Evolutionary conservation across 768 basidiomycete species (phyloP).

Genomic region (Gloeopeniophorella convolvens): DNA sequence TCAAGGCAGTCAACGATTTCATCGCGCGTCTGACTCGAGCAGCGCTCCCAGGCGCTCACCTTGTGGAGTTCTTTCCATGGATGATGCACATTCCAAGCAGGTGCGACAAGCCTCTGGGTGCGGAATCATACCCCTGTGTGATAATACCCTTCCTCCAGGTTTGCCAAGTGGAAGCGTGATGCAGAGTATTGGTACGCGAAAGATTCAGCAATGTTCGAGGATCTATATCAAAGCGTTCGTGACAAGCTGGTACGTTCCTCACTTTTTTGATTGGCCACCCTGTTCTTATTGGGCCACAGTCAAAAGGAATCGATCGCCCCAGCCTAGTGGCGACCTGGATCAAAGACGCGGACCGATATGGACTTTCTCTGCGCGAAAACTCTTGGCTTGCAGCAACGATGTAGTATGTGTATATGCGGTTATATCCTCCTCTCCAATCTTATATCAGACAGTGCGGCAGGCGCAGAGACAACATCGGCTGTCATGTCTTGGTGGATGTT

Average conservation of each 20-base stretch:
- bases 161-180: constrained; percentile 22
- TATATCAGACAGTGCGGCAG: not conserved
- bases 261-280: not conserved
- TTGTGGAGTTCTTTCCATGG: constrained; percentile 20
- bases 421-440: not conserved
- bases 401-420: not conserved
- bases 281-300: not conserved
- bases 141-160: not conserved
- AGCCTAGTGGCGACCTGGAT: constrained; percentile 8
- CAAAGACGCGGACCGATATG: constrained; percentile 9
- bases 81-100: constrained; percentile 19
- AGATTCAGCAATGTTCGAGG: constrained; percentile 16
- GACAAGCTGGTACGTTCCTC: constrained; percentile 8
- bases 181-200: constrained; percentile 17
- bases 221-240: constrained; percentile 9
- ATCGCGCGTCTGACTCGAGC: constrained; percentile 12
- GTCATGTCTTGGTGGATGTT: constrained; percentile 4
- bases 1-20: constrained; percentile 17
- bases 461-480: constrained; percentile 1
- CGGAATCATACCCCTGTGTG: not conserved
- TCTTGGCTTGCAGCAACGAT: constrained; percentile 7
- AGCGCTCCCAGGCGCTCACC: constrained; percentile 15
- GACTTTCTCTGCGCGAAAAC: constrained; percentile 5
- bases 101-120: not conserved
- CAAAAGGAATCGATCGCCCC: constrained; percentile 10